Conservation (phyloP, 108 stramenopile genomes). For the Pseudonitzschia pungens region DNA sequence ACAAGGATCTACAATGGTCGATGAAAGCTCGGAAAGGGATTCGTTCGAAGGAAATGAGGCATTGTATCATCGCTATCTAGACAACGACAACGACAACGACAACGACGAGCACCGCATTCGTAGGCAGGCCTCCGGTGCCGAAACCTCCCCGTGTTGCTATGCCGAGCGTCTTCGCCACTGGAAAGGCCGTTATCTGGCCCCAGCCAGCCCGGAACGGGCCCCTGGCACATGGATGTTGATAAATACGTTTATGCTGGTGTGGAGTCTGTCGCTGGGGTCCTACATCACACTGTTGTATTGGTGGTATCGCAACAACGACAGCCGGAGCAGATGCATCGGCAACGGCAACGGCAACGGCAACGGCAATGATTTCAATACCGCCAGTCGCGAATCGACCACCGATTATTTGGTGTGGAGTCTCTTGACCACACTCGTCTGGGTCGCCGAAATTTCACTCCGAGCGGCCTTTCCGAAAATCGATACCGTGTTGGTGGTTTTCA, state of each 20-base stretch:
- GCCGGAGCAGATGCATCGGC: not conserved
- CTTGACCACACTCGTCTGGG: not conserved
- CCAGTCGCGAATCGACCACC: not conserved
- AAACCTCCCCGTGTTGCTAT: too few species aligned
- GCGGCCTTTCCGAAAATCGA: not conserved
- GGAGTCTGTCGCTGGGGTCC: not conserved
- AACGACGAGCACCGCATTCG: too few species aligned
- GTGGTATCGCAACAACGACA: not conserved
- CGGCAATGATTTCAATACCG: not conserved
- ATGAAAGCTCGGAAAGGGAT: too few species aligned
- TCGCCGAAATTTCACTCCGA: not conserved
- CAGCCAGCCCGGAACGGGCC: not conserved
- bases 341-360: not conserved
- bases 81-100: too few species aligned
- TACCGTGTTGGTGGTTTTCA: not conserved
- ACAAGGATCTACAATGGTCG: too few species aligned
- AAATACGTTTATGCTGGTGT: not conserved
- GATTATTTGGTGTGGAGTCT: conserved; percentile 3
- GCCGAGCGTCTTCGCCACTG: too few species aligned
- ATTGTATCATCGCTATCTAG: too few species aligned
- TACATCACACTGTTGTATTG: not conserved
- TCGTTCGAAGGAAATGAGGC: too few species aligned
- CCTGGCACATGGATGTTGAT: conserved; percentile 1
- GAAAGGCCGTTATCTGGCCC: too few species aligned
- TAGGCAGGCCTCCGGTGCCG: too few species aligned